Base-by-base conservation (phyloP, 345 rosid species). In the Populus pruinosa region DNA sequence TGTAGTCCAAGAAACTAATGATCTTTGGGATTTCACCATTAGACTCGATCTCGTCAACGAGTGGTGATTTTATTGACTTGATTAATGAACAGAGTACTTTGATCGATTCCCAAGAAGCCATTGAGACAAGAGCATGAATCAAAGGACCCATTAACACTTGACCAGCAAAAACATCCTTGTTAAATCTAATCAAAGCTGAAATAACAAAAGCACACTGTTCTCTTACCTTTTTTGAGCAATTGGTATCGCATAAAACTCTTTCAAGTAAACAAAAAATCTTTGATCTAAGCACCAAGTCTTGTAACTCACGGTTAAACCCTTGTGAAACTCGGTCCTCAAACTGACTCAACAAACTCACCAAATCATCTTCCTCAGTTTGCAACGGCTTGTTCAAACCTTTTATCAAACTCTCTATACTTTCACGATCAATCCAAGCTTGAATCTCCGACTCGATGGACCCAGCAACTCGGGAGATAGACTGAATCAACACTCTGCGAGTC, bases 341-440 rank as follows among this genome's bases (percentile, higher is more conserved):
- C 73, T 76, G 93, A 73, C 79, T 75, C 76, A 87, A 72, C n/a
- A 84, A 70, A 63, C 59, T 55, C 68, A 80, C 74, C 79, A 88
- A 62, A 81, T 83, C 90, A 63, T 90, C 85, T 50, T 85, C 89
- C 67, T 83, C 73, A 20, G 14, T 59, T 20, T 3, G 36, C 2
- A 12, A 35, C 8, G 76, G 76, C 25, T 83, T 87, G 62, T 83
- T 69, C 74, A 91, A 80, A 6, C 69, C 77, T 18, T 76, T 43
- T 1, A 78, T 69, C 31, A 91, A 78, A 47, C 70, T 87, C 70
- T 89, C 92, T 41, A 90, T 35, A 41, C 84, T 87, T 75, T 88
- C 96, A 6, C 96, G 87, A 69, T 91, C 94, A 62, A 91, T 91
- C 96, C 92, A 90, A 4, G 90, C 89, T 69, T 91, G 96, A 69